A percentile compares a stretch with the other conserved stretches of the same genome.
phyloP scores from a whole-genome alignment of 1,284 basidiomycete species.

The Xanthoconium separans region DNA sequence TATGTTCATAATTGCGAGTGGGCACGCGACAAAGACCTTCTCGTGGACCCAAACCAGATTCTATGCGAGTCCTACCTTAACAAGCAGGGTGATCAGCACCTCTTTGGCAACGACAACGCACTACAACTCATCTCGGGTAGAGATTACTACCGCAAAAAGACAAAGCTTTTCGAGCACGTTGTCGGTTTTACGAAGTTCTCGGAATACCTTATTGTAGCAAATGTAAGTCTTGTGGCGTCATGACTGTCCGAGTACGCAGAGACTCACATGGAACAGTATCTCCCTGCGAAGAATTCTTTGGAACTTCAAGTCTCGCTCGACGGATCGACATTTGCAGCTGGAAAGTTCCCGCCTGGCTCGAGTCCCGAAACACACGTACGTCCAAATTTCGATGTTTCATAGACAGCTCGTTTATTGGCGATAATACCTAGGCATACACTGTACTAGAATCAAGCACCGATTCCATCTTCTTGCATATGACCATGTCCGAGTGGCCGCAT shows the following conservation, averaged over 20 bases:
- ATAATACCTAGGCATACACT: constrained; percentile 72
- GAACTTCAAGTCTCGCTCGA: constrained; percentile 92
- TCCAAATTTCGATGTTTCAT: constrained; percentile 3
- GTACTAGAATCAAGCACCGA: constrained; percentile 93
- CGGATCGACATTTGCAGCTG: constrained; percentile 80
- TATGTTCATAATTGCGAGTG: constrained; percentile 95
- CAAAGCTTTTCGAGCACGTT: constrained; percentile 80
- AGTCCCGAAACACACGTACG: constrained; percentile 82
- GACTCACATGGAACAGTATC: constrained; percentile 46
- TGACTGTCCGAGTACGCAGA: not conserved
- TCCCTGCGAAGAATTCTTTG: constrained; percentile 58
- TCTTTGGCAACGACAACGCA: constrained; percentile 59
- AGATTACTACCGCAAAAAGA: constrained; percentile 73
- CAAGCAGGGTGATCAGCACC: constrained; percentile 80
- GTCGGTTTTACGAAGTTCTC: constrained; percentile 97
- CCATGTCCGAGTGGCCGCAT: constrained; percentile 74
- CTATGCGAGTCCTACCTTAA: constrained; percentile 87
- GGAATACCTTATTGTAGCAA: constrained; percentile 92
- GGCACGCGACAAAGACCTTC: constrained; percentile 77
- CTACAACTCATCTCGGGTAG: constrained; percentile 80
- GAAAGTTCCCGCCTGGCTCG: constrained; percentile 89
- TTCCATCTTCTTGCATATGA: constrained; percentile 94
- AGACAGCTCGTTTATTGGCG: constrained; percentile 2
- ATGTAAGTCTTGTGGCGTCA: constrained; percentile 51
- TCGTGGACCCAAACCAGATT: constrained; percentile 84